Percentiles rank a stretch among this genome's conserved stretches.
Conservation (phyloP, 257 asterid species). For the Solanum microdontum region DNA sequence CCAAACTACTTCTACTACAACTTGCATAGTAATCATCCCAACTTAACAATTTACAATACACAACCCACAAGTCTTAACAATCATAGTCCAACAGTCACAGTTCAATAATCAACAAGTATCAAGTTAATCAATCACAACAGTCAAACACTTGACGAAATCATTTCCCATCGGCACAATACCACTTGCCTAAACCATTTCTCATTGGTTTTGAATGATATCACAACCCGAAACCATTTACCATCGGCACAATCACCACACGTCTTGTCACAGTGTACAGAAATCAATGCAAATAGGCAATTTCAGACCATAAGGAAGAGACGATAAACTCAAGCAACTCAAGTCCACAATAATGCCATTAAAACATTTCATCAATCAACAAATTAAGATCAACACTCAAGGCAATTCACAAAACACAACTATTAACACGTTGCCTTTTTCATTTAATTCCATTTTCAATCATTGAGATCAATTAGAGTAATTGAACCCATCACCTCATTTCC, state of each 20-base stretch:
- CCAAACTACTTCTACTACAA: not conserved
- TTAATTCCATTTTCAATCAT: too few species aligned
- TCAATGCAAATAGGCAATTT: not conserved
- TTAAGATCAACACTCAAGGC: not conserved
- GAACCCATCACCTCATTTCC: not conserved
- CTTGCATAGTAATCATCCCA: not conserved
- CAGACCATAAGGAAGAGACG: not conserved
- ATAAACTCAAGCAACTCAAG: not conserved
- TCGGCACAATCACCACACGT: not conserved
- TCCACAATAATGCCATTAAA: not conserved
- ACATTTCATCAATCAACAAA: not conserved
- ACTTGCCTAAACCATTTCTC: not conserved
- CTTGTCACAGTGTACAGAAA: not conserved
- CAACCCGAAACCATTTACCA: not conserved
- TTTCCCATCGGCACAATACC: not conserved
- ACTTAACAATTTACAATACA: not conserved
- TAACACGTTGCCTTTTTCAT: not conserved
- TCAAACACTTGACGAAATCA: not conserved
- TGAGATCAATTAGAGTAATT: not conserved
- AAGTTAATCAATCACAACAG: not conserved
- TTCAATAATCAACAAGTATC: not conserved
- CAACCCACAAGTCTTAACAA: not conserved
- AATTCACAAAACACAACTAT: not conserved
- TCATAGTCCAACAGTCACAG: not conserved
- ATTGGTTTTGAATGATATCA: not conserved